A percentile compares a stretch with the other conserved stretches of the same genome.
phyloP scores from a whole-genome alignment of 331 rosid species.

The Dryas integrifolia region DNA sequence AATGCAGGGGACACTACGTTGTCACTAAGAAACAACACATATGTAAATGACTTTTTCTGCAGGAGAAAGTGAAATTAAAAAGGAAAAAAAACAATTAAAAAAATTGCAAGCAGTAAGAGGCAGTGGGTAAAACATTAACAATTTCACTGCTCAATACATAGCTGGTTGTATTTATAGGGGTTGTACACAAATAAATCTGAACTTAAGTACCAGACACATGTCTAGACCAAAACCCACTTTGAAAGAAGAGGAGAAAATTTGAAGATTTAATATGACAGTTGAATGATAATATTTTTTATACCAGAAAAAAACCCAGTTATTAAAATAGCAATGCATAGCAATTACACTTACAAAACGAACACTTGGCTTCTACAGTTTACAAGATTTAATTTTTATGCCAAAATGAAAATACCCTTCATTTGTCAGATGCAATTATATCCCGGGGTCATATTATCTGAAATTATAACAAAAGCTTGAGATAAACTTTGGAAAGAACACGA shows the following conservation, averaged over 20 bases:
- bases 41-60: not conserved
- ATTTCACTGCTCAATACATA: no score
- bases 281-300: no score
- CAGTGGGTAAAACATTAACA: no score
- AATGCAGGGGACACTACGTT: no score
- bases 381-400: not conserved
- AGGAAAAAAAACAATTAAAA: not conserved
- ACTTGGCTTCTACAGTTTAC: no score
- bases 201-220: not conserved
- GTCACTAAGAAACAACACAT: not conserved
- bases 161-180: no score
- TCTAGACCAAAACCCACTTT: not conserved
- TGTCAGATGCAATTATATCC: not conserved
- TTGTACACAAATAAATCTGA: no score
- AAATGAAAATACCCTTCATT: not conserved
- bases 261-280: not conserved
- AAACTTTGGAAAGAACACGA: constrained; percentile 14
- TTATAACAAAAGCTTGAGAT: not conserved
- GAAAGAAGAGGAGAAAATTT: not conserved
- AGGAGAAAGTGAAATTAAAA: not conserved
- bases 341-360: not conserved
- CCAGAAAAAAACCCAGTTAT: not conserved
- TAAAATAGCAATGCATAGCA: not conserved
- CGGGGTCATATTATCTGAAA: not conserved
- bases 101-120: not conserved